These are phyloP conservation scores for Neurospora sp. DNA, from an alignment of 495 filamentous ascomycete species.

Conservation along the genomic window DNA sequence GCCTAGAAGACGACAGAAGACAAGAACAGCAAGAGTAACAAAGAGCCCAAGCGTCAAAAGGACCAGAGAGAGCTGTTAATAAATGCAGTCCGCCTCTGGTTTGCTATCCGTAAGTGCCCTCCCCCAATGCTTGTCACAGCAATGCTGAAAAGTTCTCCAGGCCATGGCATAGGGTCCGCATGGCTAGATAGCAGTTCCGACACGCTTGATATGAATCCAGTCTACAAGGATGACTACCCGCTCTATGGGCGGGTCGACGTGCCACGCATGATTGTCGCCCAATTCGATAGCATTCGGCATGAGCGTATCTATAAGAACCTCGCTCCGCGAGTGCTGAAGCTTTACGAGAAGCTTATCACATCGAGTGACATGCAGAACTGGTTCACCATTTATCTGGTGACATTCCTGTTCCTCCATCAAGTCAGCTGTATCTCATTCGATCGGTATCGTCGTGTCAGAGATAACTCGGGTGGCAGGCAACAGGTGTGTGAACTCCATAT, in stretches of 20 bases:
- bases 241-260: constrained; percentile 18
- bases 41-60: background rate
- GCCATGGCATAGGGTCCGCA: constrained; percentile 24
- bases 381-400: constrained; percentile 31
- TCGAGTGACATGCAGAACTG: constrained; percentile 22
- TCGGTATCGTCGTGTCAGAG: constrained; percentile 6
- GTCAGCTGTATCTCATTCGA: constrained; percentile 11
- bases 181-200: constrained; percentile 24
- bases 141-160: constrained; percentile 6
- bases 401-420: constrained; percentile 27
- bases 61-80: constrained; percentile 18
- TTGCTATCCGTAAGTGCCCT: constrained; percentile 29
- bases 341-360: constrained; percentile 22
- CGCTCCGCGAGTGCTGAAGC: constrained; percentile 15
- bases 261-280: constrained; percentile 38
- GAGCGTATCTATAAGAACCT: constrained; percentile 15
- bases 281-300: constrained; percentile 36
- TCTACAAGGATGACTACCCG: constrained; percentile 9
- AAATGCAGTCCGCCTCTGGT: constrained; percentile 28
- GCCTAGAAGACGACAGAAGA: background rate
- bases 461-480: constrained; percentile 5
- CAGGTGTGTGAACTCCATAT: constrained; percentile 1
- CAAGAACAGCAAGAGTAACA: background rate
- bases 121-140: background rate
- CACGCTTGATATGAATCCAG: constrained; percentile 20